Base-by-base conservation (phyloP, 257 asterid genomes). In the Ligustrum vulgare region DNA sequence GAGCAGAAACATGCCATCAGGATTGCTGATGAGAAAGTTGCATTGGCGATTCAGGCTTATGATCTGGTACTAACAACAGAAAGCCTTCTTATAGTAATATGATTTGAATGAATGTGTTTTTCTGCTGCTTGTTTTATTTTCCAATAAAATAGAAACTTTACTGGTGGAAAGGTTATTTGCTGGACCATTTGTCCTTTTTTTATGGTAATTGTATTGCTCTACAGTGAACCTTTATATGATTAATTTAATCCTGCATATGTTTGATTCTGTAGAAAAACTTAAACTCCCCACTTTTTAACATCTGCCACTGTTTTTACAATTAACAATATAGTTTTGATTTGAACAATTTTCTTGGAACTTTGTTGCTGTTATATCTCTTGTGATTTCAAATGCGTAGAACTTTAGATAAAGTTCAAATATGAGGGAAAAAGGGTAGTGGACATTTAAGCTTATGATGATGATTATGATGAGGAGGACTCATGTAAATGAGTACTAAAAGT, bases 1-100 rank as follows among this genome's bases (percentile, higher is more conserved):
- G 99, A 95, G 85, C 99, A 95, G 80, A 95, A 93, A 80, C 99
- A 95, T 84, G 99, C 97, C 69, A 78, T 89, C 80, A 80, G 97
- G 87, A 95, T 95, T 83, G 97, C 99, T 47, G 98, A 93, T 79
- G 99, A 95, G 90, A 95, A 95, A 86, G 94, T 93, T 72, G 91
- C 91, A 32, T 82, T 95, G 84, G 98, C 99, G 71, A 49, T 78
- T 72, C 98, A 93, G 84, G 94, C 97, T 39, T 93, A 95, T 84
- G 99, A 95, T 84, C 79, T 95, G 98, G 99, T 94, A 91, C 64
- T 58, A 32, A 45, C 31, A 20, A 58, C 13, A 20, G 32, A 72
- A 51, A 56, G 25, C 5, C 45, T 68, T 31, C 16, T 41, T 25
- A n/a, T 79, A 71, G 2, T 72, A 8, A 63, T 41, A 41, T 74